Evolutionary conservation across 306 rosid genomes (phyloP).

Genomic region (Rosa rugosa): DNA sequence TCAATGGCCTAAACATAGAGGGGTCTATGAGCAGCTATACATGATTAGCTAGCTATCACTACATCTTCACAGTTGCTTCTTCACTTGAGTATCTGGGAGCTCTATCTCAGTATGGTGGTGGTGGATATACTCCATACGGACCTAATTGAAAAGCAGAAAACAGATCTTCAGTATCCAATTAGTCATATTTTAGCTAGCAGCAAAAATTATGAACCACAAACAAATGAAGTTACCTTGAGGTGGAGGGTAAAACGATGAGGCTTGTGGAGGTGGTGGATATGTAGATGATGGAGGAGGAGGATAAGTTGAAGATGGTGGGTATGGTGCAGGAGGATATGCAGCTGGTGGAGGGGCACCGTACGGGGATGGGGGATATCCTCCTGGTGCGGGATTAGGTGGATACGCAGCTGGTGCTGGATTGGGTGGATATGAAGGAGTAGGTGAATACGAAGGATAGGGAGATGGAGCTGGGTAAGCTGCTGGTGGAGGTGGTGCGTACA

Average conservation of each 20-base stretch:
- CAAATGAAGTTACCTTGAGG: conserved; percentile 44
- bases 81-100: conserved; percentile 1
- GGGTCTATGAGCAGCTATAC: conserved; percentile 1
- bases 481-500: conserved; percentile 27
- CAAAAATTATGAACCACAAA: not conserved
- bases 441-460: conserved; percentile 27
- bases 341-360: conserved; percentile 25
- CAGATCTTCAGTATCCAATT: conserved; percentile 9
- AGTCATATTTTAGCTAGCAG: not conserved
- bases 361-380: conserved; percentile 28
- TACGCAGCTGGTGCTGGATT: conserved; percentile 5
- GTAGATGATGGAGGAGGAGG: conserved; percentile 30
- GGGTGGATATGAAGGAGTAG: conserved; percentile 34
- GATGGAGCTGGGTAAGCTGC: conserved; percentile 29
- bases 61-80: conserved; percentile 6
- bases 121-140: conserved; percentile 64
- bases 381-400: conserved; percentile 16
- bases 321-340: conserved; percentile 30
- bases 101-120: conserved; percentile 55
- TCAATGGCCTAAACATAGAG: not conserved
- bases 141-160: conserved; percentile 26
- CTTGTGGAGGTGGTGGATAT: conserved; percentile 53
- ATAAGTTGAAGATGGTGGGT: conserved; percentile 31
- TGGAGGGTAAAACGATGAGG: conserved; percentile 47
- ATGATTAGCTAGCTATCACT: conserved; percentile 15